phyloP scores from a whole-genome alignment of 192 early-diverging fungal genomes.

The Funneliformis mosseae region DNA sequence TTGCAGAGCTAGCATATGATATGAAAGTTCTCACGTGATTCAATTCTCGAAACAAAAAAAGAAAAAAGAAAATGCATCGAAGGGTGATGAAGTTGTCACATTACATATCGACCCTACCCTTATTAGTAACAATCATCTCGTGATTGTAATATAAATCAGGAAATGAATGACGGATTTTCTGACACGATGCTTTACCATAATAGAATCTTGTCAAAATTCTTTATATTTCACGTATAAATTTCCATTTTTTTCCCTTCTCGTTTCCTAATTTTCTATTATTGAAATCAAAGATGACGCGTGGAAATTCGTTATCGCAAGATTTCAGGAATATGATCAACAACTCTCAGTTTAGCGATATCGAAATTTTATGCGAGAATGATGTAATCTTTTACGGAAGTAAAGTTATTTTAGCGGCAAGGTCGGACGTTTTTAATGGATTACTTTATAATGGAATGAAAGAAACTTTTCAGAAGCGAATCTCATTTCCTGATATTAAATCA shows the following conservation, averaged over 20 bases:
- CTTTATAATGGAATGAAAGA: slow-evolving; percentile 27
- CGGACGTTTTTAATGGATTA: slow-evolving; percentile 7
- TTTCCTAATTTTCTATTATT: background rate
- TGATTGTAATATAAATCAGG: background rate
- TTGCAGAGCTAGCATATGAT: too few species aligned
- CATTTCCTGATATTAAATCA: slow-evolving; percentile 14
- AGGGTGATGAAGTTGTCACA: too few species aligned
- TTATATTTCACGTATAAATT: background rate
- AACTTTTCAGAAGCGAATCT: background rate
- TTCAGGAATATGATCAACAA: background rate
- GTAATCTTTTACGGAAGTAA: background rate
- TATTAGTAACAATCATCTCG: background rate
- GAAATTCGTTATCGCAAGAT: background rate
- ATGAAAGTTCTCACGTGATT: too few species aligned
- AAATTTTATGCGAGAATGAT: background rate
- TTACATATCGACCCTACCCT: too few species aligned
- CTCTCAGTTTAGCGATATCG: background rate
- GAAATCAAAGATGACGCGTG: background rate
- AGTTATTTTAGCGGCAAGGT: slow-evolving; percentile 7
- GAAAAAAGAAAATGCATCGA: too few species aligned
- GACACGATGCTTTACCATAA: too few species aligned
- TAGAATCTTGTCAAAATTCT: too few species aligned
- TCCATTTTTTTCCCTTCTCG: background rate
- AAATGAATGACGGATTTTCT: background rate
- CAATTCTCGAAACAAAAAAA: too few species aligned